Evolutionary conservation across 768 basidiomycete species (phyloP), one percentile per base, ranked within the genome.

Genomic region (Phanerochaete carnosa): DNA sequence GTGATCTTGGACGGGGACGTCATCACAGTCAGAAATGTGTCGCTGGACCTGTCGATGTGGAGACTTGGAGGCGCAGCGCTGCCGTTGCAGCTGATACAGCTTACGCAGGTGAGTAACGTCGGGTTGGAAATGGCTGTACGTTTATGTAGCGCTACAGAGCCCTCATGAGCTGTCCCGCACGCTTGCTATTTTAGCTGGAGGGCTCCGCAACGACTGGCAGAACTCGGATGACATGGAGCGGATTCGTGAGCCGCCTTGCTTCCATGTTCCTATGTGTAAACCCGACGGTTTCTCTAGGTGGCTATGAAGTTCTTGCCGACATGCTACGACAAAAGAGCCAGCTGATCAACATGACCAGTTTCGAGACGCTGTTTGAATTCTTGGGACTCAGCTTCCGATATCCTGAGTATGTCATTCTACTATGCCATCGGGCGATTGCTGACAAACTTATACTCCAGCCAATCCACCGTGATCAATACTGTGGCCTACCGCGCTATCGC

Each of bases 221-320:
- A 94, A 93, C 67, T 95, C 92, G 35, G 95, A 95, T 69, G 95
- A 97, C 65, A 94, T 95, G 88, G 95, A 96, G 69, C 80, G 88
- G 33, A 74, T 94, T 57, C 85, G 94, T 94, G 66, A 67, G 89
- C 79, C n/a, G n/a, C n/a, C n/a, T 13, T n/a, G 29, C n/a, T 16
- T 16, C 15, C 2, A 1, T 25, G 2, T 54, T 5, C 19, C n/a
- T 35, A 26, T 46, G 25, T 4, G 12, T 33, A 22, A 0, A 3
- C 45, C 16, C 61, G 45, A 30, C 59, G 32, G 19, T 1, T 28
- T 12, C 19, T 30, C 3, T 65, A 94, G 93, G 87, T 57, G 95
- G 94, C 11, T 98, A 95, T 66, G 95, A 96, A 56, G 86, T 94
- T 37, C 79, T 98, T 3, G 85, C 86, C 0, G 84, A 83, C 32